Percentiles rank a stretch among this genome's conserved stretches.
These are phyloP conservation scores for Osmanthus fragrans DNA, from an alignment of 257 asterid genomes.

Conservation along the genomic window DNA sequence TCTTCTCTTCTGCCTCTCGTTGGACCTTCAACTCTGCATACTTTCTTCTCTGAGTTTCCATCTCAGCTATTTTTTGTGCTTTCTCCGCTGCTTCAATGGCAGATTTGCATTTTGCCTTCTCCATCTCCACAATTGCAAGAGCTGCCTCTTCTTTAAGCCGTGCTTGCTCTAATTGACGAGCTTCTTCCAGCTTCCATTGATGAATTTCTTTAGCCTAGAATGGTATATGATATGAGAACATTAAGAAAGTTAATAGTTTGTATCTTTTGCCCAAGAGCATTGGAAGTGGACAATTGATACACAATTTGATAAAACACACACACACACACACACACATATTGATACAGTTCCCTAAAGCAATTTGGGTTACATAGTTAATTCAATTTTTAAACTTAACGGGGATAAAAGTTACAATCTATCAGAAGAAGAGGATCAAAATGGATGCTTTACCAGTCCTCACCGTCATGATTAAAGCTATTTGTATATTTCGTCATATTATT, in stretches of 20 bases:
- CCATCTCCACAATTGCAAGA: constrained; percentile 49
- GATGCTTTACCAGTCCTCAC: not conserved
- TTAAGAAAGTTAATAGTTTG: not conserved
- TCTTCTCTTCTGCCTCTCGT: constrained; percentile 56
- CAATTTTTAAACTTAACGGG: not conserved
- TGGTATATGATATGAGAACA: not conserved
- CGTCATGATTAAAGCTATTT: not conserved
- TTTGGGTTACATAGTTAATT: not conserved
- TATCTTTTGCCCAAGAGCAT: not conserved
- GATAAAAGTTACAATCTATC: not conserved
- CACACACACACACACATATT: too few relatives aligned
- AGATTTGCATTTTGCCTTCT: constrained; percentile 72
- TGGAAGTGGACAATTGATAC: not conserved
- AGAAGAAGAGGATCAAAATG: not conserved
- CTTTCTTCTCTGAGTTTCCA: constrained; percentile 61
- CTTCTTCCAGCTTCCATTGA: constrained; percentile 44
- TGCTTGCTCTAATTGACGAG: constrained; percentile 52
- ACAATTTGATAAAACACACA: not conserved
- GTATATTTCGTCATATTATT: too few relatives aligned
- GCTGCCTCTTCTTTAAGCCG: constrained; percentile 57
- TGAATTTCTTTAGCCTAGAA: constrained; percentile 55
- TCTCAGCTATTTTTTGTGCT: constrained; percentile 72
- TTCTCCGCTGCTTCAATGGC: constrained; percentile 77
- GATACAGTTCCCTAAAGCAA: not conserved
- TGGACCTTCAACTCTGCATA: constrained; percentile 61